A percentile compares a stretch with the other conserved stretches of the same genome.
Conservation (phyloP, 331 rosid genomes). For the Malus hybrid region DNA sequence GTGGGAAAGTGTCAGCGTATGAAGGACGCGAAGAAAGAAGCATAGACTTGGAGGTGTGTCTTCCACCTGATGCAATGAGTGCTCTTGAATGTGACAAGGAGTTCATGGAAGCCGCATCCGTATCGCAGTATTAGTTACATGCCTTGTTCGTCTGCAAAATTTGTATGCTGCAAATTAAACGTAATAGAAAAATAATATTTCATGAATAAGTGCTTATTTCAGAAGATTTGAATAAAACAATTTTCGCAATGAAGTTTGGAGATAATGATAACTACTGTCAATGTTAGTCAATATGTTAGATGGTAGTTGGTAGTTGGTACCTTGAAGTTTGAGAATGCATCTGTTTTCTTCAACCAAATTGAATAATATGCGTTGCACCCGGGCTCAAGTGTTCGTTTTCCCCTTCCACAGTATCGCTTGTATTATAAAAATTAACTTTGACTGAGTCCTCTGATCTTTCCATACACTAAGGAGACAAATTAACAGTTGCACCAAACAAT, state of each 20-base stretch:
- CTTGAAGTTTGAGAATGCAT: too few species aligned
- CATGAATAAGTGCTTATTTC: too few species aligned
- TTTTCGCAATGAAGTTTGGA: too few species aligned
- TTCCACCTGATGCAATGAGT: slow-evolving; percentile 29
- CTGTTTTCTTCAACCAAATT: background rate
- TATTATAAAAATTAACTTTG: background rate
- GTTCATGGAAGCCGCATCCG: slow-evolving; percentile 33
- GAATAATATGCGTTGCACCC: background rate
- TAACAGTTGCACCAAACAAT: background rate
- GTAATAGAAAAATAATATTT: background rate
- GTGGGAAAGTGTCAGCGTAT: slow-evolving; percentile 43
- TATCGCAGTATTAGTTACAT: background rate
- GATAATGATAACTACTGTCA: too few species aligned
- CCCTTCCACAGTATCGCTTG: background rate
- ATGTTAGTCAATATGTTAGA: too few species aligned
- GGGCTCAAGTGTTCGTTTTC: background rate
- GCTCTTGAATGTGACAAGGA: slow-evolving; percentile 41
- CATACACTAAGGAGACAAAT: background rate
- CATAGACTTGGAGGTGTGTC: slow-evolving; percentile 58
- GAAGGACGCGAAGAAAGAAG: slow-evolving; percentile 57
- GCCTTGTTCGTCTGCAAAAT: background rate
- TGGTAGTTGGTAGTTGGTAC: too few species aligned
- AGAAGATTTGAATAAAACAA: too few species aligned
- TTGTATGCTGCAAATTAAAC: background rate
- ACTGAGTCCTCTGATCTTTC: background rate